Conservation (phyloP, 148 eudicot species). For the Cornus controversa region DNA sequence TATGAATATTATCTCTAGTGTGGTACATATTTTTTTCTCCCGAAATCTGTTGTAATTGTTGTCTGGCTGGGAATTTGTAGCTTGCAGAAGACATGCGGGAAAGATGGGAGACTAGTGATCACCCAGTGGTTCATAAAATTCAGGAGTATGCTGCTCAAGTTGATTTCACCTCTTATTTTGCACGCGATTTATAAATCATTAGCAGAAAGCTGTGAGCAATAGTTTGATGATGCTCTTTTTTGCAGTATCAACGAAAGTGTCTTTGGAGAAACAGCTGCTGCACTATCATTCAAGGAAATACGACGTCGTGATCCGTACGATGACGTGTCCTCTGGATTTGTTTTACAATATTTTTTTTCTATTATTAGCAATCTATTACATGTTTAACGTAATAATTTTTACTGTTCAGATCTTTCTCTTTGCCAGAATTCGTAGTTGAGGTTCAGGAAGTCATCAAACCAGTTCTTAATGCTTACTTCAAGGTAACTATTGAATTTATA, state of each 20-base stretch:
- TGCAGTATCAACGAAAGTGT: slow-evolving; percentile 77
- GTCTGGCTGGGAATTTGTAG: slow-evolving; percentile 37
- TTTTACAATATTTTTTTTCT: background rate
- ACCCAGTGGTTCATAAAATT: slow-evolving; percentile 88
- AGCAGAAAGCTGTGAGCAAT: background rate
- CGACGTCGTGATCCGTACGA: slow-evolving; percentile 92
- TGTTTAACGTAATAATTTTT: background rate
- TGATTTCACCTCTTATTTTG: background rate
- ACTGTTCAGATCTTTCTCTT: slow-evolving; percentile 57
- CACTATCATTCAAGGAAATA: slow-evolving; percentile 83
- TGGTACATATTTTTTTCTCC: background rate
- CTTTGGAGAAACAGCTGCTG: slow-evolving; percentile 81
- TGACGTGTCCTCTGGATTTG: background rate
- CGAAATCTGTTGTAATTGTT: background rate
- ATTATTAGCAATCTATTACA: background rate
- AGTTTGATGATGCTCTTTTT: slow-evolving; percentile 15
- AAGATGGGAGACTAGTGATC: slow-evolving; percentile 92
- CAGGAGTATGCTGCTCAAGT: slow-evolving; percentile 63
- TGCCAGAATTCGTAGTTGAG: slow-evolving; percentile 85
- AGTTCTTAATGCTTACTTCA: slow-evolving; percentile 66
- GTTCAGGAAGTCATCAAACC: slow-evolving; percentile 86
- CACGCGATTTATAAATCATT: background rate
- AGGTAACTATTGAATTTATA: slow-evolving; percentile 38
- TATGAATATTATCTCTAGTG: background rate
- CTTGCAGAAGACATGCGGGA: slow-evolving; percentile 83